Base-by-base conservation (phyloP, 192 early-diverging fungal genomes). In the Entomortierella lignicola region DNA sequence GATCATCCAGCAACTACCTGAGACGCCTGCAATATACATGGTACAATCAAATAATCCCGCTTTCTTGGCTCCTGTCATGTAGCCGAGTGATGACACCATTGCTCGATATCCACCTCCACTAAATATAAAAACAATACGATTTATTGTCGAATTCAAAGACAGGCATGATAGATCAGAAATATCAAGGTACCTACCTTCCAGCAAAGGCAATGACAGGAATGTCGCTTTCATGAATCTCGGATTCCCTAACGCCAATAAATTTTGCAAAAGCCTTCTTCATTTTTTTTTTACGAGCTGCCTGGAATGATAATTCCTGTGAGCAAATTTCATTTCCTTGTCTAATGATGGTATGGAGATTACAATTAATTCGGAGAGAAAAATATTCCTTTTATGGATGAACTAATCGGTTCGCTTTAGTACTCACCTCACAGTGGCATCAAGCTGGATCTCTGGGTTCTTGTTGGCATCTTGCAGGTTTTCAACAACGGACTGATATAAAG, bases 101-200 rank as follows among this genome's bases (percentile, higher is more conserved):
- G 94, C 93, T 7, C 94, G 89, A 74, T 89, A 93, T 2, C 94
- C 94, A 15, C 94, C 94, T 31, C 94, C 94, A 63, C 91, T 91
- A 26, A 5, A 27, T 27, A 43, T 18, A 53, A 26, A 26, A 43
- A 63, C 7, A 21, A 30, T 0, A 18, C 15, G 42, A 2, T 18
- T 41, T 34, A 10, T 32, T n/a, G n/a, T n/a, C n/a, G n/a, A n/a
- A n/a, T n/a, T n/a, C n/a, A n/a, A n/a, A n/a, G n/a, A n/a, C n/a
- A n/a, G n/a, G n/a, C n/a, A n/a, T n/a, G n/a, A n/a, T n/a, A n/a
- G n/a, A n/a, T 17, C 42, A 52, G 8, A 47, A 20, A 21, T 37
- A 56, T 25, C 20, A 20, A 8, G 11, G 23, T 12, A 10, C 29
- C 39, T 82, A 85, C 84, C 84, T 88, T 59, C 89, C 90, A n/a